Conservation (phyloP, 805 yeast genomes). For the Middelhovenomyces tepae region DNA sequence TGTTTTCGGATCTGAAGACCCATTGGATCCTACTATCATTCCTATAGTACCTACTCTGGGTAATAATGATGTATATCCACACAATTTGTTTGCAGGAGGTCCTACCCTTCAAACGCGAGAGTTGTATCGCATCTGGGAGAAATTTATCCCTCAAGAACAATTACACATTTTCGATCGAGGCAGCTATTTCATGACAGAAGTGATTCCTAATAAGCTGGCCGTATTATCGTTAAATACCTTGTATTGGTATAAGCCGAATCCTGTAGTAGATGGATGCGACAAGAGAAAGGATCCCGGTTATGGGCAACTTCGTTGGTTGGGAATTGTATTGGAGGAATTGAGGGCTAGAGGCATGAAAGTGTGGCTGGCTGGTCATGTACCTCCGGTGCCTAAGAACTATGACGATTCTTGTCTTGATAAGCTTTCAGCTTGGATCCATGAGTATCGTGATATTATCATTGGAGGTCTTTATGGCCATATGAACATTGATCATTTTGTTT, state of each 20-base stretch:
- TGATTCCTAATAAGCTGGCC: slow-evolving; percentile 72
- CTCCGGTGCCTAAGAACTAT: slow-evolving; percentile 71
- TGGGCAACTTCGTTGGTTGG: slow-evolving; percentile 67
- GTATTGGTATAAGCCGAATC: slow-evolving; percentile 66
- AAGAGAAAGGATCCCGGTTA: slow-evolving; percentile 69
- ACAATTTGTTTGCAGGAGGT: slow-evolving; percentile 68
- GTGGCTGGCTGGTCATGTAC: slow-evolving; percentile 85
- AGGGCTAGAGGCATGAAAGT: slow-evolving; percentile 70
- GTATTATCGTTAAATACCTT: slow-evolving; percentile 71
- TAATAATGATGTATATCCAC: slow-evolving; percentile 85
- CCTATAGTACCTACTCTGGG: slow-evolving; percentile 67
- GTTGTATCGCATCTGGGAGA: slow-evolving; percentile 62
- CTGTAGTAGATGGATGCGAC: slow-evolving; percentile 76
- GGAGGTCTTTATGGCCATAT: slow-evolving; percentile 85
- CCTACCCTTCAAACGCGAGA: slow-evolving; percentile 85
- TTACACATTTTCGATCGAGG: slow-evolving; percentile 66
- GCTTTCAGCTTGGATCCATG: slow-evolving; percentile 72
- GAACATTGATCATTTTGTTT: slow-evolving; percentile 81
- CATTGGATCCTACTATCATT: slow-evolving; percentile 33
- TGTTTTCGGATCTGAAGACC: slow-evolving; percentile 17
- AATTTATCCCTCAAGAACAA: slow-evolving; percentile 69
- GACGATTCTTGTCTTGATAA: slow-evolving; percentile 67
- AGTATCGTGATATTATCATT: slow-evolving; percentile 71
- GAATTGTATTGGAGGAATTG: slow-evolving; percentile 62
- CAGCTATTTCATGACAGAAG: slow-evolving; percentile 65